Base-by-base conservation (phyloP, 2,329 filamentous ascomycete genomes). In the Coniella vitis region DNA sequence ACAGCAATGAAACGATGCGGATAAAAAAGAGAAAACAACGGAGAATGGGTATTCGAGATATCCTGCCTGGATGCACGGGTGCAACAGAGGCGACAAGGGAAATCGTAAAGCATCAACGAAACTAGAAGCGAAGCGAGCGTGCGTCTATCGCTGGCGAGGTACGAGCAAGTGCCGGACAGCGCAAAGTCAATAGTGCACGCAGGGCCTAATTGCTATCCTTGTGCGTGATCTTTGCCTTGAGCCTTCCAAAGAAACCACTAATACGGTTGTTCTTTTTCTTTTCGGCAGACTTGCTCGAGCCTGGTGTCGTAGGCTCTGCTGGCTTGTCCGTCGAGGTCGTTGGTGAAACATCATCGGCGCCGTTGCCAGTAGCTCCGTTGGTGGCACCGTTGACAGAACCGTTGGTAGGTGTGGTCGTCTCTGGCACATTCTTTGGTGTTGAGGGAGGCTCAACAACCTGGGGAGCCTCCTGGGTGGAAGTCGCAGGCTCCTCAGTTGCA, bases 181-280 rank as follows among this genome's bases (percentile, higher is more conserved):
- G 45, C 42, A 34, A 31, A 22, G 35, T 21, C 35, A 43, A 17
- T 35, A 46, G 51, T 41, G 32, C 35, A 42, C 45, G 32, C 35
- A 42, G 22, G 8, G 40, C 45, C 45, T 52, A 47, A 41, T 41
- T 49, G 40, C 38, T 39, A 48, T 64, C 60, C 58, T 66, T 65
- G 55, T 58, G 54, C 19, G 61, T 58, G n/a, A 69, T 55, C 62
- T 67, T 79, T 57, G 67, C 61, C 66, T 74, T 75, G 59, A 79
- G 60, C 69, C 76, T 79, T 65, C 66, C 70, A 61, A 86, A 78
- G 58, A 86, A 76, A 46, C 74, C 68, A 65, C 81, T 85, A 51
- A 83, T 58, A 47, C 82, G 74, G 65, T 78, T 72, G 65, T 78
- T 72, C 71, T 81, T 83, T 73, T 83, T 84, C 73, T 84, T 86